phyloP scores from a whole-genome alignment of 78 protist genomes.

The Dictyostelium purpureum region DNA sequence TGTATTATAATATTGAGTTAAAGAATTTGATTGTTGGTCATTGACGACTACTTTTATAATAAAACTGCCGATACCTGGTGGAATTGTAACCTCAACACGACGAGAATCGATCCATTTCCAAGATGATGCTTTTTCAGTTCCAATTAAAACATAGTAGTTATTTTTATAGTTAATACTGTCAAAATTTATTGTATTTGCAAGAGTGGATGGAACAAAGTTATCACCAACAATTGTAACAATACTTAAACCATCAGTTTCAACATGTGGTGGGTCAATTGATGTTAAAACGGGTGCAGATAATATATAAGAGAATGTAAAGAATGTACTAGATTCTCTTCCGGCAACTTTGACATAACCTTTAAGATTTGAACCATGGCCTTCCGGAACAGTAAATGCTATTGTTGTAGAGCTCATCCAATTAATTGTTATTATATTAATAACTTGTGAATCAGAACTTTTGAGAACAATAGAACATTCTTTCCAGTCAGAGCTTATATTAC shows the following conservation, averaged over 20 bases:
- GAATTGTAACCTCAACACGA: neutral
- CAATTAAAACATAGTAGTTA: neutral
- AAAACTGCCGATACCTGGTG: too few relatives aligned
- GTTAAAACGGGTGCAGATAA: neutral
- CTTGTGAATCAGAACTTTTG: too few relatives aligned
- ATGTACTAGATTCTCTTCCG: too few relatives aligned
- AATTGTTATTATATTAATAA: too few relatives aligned
- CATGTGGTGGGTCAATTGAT: neutral
- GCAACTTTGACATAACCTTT: constrained; percentile 18
- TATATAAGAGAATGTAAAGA: too few relatives aligned
- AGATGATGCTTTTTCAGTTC: neutral
- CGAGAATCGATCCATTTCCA: neutral
- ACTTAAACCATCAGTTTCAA: neutral
- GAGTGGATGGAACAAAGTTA: neutral
- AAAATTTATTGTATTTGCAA: neutral
- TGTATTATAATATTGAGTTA: too few relatives aligned
- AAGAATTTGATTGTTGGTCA: too few relatives aligned
- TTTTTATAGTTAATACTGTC: too few relatives aligned
- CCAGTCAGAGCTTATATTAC: neutral
- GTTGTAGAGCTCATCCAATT: neutral
- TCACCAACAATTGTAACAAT: neutral
- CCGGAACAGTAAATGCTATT: neutral
- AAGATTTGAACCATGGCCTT: constrained; percentile 40
- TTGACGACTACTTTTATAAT: too few relatives aligned
- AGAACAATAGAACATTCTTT: too few relatives aligned